Conservation (phyloP, 2,329 filamentous ascomycete genomes). For the Falciphora oryzae region DNA sequence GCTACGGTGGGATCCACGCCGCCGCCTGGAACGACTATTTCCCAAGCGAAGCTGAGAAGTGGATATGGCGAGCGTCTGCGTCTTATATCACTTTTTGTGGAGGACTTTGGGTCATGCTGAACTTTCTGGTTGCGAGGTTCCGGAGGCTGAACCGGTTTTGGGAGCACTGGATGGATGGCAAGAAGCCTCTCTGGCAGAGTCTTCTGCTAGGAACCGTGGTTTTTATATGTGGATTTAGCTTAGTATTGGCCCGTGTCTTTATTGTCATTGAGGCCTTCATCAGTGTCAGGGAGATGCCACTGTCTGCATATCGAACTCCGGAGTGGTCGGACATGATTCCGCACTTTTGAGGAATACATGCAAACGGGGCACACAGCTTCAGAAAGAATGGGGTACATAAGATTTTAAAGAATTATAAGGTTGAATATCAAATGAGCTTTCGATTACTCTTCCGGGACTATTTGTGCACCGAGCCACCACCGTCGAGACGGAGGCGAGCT, state of each 20-base stretch:
- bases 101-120: constrained; percentile 6
- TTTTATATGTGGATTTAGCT: constrained; percentile 4
- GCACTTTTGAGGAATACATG: neutral
- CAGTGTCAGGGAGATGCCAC: neutral
- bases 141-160: constrained; percentile 2
- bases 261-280: constrained; percentile 5
- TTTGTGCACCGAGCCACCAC: too few relatives aligned
- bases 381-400: too few relatives aligned
- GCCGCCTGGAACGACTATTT: constrained; percentile 6
- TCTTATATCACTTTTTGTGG: constrained; percentile 6
- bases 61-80: constrained; percentile 1
- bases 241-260: constrained; percentile 1
- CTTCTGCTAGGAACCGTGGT: neutral
- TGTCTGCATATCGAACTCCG: neutral
- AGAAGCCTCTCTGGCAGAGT: neutral
- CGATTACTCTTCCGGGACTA: too few relatives aligned
- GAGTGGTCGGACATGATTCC: constrained; percentile 1
- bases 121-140: constrained; percentile 3
- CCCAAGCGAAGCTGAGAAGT: constrained; percentile 5
- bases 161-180: constrained; percentile 8
- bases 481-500: too few relatives aligned
- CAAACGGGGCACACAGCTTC: too few relatives aligned
- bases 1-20: constrained; percentile 5
- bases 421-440: too few relatives aligned
- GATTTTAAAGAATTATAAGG: too few relatives aligned